Conservation (phyloP, 371 early-diverging fungal species). For the Rhizopus arrhizus region DNA sequence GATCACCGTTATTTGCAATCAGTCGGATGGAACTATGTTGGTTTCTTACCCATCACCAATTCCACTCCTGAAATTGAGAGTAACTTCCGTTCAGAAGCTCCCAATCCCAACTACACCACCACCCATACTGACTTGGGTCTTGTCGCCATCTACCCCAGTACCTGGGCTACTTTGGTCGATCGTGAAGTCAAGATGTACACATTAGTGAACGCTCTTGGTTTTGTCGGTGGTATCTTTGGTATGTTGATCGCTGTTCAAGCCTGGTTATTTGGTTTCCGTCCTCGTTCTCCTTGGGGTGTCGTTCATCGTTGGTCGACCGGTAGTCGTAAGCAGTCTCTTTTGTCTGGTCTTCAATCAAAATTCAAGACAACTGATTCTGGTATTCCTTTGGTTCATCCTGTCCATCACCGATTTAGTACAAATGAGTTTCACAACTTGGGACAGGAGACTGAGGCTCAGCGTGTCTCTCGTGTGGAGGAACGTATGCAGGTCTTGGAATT, state of each 20-base stretch:
- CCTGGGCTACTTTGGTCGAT: constrained; percentile 24
- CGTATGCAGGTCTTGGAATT: constrained; percentile 39
- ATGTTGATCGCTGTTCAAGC: constrained; percentile 41
- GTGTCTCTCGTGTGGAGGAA: constrained; percentile 38
- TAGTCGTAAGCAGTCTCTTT: constrained; percentile 44
- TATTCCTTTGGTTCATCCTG: constrained; percentile 52
- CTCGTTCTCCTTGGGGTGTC: constrained; percentile 56
- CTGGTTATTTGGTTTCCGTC: constrained; percentile 55
- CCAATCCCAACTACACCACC: constrained; percentile 40
- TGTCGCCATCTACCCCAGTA: constrained; percentile 35
- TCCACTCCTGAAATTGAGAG: constrained; percentile 41
- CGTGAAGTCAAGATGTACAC: constrained; percentile 56
- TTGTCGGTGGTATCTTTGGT: constrained; percentile 56
- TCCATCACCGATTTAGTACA: constrained; percentile 48
- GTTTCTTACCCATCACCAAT: constrained; percentile 48
- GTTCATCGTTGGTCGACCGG: constrained; percentile 55
- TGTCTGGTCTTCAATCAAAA: constrained; percentile 40
- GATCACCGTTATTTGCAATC: constrained; percentile 47
- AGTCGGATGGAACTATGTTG: constrained; percentile 55
- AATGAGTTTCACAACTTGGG: constrained; percentile 29
- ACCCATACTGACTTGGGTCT: constrained; percentile 38
- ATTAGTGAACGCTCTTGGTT: constrained; percentile 53
- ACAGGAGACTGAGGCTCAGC: constrained; percentile 33
- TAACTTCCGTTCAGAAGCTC: constrained; percentile 43
- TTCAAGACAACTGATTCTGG: constrained; percentile 47